Evolutionary conservation across 1,284 basidiomycete species (phyloP).

Genomic region (Tylopilus sp.): DNA sequence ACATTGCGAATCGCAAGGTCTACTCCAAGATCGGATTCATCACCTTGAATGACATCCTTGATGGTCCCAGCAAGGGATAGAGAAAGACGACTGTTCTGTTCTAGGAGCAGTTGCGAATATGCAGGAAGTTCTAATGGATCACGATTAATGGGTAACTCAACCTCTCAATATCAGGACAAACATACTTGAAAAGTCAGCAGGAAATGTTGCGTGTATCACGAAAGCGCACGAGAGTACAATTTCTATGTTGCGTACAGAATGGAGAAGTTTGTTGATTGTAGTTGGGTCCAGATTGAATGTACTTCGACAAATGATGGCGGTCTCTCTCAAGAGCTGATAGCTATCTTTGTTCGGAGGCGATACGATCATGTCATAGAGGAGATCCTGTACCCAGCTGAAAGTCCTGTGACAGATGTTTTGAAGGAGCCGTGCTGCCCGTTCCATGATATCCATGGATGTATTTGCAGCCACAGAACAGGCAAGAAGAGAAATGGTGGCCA

Average conservation of each 20-base stretch:
- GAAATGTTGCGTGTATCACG: slow-evolving; percentile 19
- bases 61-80: slow-evolving; percentile 36
- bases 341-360: slow-evolving; percentile 29
- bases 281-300: slow-evolving; percentile 50
- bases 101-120: slow-evolving; percentile 20
- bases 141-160: no score
- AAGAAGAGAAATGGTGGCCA: slow-evolving; percentile 43
- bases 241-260: slow-evolving; percentile 36
- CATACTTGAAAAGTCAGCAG: no score
- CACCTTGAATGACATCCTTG: slow-evolving; percentile 7
- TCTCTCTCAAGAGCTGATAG: slow-evolving; percentile 39
- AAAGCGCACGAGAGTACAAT: slow-evolving; percentile 50
- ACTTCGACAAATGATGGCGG: slow-evolving; percentile 50
- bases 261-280: slow-evolving; percentile 28
- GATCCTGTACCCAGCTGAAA: slow-evolving; percentile 49
- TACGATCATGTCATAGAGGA: slow-evolving; percentile 35
- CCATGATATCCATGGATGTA: slow-evolving; percentile 47
- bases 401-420: slow-evolving; percentile 41
- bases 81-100: slow-evolving; percentile 37
- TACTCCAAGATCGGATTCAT: slow-evolving; percentile 31
- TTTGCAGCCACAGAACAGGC: slow-evolving; percentile 24
- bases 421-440: slow-evolving; percentile 37
- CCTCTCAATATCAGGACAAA: no score
- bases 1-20: slow-evolving; percentile 47
- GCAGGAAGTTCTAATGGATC: slow-evolving; percentile 18